These are phyloP conservation scores for Cordyceps cicadae DNA, from an alignment of 2,329 filamentous ascomycete species.

Conservation along the genomic window DNA sequence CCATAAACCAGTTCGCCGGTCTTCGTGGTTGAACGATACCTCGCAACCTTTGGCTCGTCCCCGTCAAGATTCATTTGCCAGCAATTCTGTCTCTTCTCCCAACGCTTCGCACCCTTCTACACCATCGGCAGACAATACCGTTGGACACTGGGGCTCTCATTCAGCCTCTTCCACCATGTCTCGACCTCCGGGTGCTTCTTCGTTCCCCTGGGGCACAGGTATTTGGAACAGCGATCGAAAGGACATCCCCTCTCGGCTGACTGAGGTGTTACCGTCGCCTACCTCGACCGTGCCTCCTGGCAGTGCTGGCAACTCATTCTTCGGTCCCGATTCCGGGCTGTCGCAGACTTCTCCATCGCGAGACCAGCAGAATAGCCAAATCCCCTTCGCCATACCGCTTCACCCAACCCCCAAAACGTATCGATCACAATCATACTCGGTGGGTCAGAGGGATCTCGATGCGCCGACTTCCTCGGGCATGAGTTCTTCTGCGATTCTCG, in stretches of 20 bases:
- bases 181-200: conserved; percentile 37
- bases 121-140: conserved; percentile 56
- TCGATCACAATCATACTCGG: conserved; percentile 92
- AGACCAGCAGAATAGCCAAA: conserved; percentile 53
- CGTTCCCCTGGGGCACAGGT: conserved; percentile 68
- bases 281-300: conserved; percentile 51
- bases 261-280: conserved; percentile 67
- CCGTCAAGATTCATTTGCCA: conserved; percentile 69
- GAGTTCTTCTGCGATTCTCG: conserved; percentile 40
- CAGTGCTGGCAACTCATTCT: conserved; percentile 38
- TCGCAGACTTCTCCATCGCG: conserved; percentile 44
- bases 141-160: conserved; percentile 48
- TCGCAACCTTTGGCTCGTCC: conserved; percentile 53
- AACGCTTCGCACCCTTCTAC: conserved; percentile 75
- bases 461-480: conserved; percentile 31
- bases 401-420: conserved; percentile 89
- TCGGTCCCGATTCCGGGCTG: conserved; percentile 35
- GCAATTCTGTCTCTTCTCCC: conserved; percentile 62
- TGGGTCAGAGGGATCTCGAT: conserved; percentile 77
- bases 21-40: conserved; percentile 83
- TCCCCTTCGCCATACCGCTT: conserved; percentile 79
- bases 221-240: conserved; percentile 78
- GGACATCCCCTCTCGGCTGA: conserved; percentile 64
- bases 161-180: conserved; percentile 39
- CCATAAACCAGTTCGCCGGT: conserved; percentile 58